A percentile compares a stretch with the other conserved stretches of the same genome.
phyloP scores from a whole-genome alignment of 805 yeast genomes.

The Yarrowia hollandica region DNA sequence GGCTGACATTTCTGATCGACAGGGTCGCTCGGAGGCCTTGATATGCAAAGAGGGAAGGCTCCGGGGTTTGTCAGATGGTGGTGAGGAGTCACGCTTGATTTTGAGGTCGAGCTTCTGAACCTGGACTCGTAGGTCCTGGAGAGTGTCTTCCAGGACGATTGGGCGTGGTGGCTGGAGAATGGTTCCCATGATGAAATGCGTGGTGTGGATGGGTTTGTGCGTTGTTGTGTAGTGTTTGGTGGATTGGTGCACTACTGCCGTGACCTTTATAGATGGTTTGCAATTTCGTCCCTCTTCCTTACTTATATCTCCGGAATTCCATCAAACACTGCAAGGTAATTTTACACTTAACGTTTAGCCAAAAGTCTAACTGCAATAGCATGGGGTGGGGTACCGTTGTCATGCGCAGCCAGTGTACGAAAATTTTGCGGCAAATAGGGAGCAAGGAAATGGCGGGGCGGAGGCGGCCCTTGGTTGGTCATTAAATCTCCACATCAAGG shows the following conservation, averaged over 20 bases:
- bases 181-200: constrained; percentile 1
- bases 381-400: constrained; percentile 26
- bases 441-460: neutral
- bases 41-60: neutral
- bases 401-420: constrained; percentile 14
- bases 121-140: constrained; percentile 22
- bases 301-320: constrained; percentile 17
- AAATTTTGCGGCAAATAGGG: constrained; percentile 28
- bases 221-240: too few relatives aligned
- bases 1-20: neutral
- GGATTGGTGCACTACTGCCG: too few relatives aligned
- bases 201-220: too few relatives aligned
- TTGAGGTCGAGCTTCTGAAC: constrained; percentile 26
- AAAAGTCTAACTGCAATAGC: neutral
- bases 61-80: neutral
- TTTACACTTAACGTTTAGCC: neutral
- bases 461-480: neutral
- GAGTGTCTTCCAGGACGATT: constrained; percentile 13
- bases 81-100: constrained; percentile 21
- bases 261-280: neutral
- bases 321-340: neutral
- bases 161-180: constrained; percentile 15
- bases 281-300: neutral
- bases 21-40: constrained; percentile 4
- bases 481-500: neutral